Evolutionary conservation across 768 basidiomycete species (phyloP).

Genomic region (Calocybe gangraenosa): DNA sequence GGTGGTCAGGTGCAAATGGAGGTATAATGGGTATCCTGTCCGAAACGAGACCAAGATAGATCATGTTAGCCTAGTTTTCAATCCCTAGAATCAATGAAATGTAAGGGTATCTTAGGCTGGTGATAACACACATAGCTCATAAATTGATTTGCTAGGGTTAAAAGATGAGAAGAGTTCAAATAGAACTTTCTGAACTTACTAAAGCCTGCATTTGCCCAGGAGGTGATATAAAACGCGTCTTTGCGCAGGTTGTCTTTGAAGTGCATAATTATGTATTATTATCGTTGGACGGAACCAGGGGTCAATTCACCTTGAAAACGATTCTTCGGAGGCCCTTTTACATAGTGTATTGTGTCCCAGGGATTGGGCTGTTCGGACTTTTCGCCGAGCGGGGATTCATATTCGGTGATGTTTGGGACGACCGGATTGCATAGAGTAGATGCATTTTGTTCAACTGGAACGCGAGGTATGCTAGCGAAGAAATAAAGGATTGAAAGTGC

Average conservation of each 20-base stretch:
- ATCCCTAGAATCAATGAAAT: neutral
- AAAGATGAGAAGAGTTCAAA: neutral
- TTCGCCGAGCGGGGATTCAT: neutral
- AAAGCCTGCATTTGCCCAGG: slow-evolving; percentile 55
- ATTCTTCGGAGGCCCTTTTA: slow-evolving; percentile 8
- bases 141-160: slow-evolving; percentile 29
- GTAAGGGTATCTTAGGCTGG: neutral
- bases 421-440: neutral
- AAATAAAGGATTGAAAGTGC: slow-evolving; percentile 5
- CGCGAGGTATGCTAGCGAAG: neutral
- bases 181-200: slow-evolving; percentile 26
- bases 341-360: slow-evolving; percentile 13
- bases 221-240: slow-evolving; percentile 50
- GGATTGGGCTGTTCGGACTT: neutral
- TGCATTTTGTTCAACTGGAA: neutral
- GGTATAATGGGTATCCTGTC: slow-evolving; percentile 44
- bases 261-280: neutral
- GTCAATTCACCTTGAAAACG: slow-evolving; percentile 12
- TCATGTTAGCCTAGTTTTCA: slow-evolving; percentile 35
- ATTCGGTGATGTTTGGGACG: neutral
- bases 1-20: slow-evolving; percentile 40
- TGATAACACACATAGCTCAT: slow-evolving; percentile 26
- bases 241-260: slow-evolving; percentile 41
- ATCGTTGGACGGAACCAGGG: neutral
- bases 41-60: slow-evolving; percentile 42